Conservation (phyloP, 1,284 basidiomycete species). For the Moesziomyces antarcticus region DNA sequence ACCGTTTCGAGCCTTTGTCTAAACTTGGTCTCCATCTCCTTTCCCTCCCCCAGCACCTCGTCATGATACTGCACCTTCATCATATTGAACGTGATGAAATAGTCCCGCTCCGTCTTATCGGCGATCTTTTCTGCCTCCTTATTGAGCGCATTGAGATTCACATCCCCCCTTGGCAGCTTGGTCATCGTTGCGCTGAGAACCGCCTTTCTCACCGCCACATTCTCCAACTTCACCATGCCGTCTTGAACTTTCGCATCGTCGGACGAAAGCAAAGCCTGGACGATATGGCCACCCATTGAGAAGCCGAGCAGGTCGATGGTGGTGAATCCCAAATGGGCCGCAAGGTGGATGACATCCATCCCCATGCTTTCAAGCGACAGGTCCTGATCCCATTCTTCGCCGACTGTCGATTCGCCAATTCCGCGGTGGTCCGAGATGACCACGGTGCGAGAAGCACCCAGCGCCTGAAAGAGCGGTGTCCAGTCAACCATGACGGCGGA, state of each 20-base stretch:
- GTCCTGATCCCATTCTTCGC: conserved; percentile 48
- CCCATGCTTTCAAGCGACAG: conserved; percentile 57
- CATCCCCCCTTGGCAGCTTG: conserved; percentile 59
- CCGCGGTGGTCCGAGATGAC: conserved; percentile 63
- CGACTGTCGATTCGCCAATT: conserved; percentile 51
- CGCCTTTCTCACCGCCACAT: conserved; percentile 45
- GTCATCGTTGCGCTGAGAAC: conserved; percentile 62
- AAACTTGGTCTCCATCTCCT: conserved; percentile 14
- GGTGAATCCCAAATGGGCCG: conserved; percentile 31
- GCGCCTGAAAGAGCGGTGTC: conserved; percentile 50
- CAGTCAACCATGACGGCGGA: conserved; percentile 63
- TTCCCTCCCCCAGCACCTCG: conserved; percentile 19
- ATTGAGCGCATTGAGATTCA: conserved; percentile 27
- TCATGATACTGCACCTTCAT: conserved; percentile 59
- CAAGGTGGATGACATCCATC: conserved; percentile 52
- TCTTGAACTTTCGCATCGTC: neutral
- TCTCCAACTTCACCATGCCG: conserved; percentile 12
- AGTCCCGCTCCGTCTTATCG: conserved; percentile 34
- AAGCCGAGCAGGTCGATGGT: conserved; percentile 59
- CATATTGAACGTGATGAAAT: conserved; percentile 41
- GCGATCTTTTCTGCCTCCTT: conserved; percentile 18
- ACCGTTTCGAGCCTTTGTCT: conserved; percentile 25
- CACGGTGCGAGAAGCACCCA: conserved; percentile 42
- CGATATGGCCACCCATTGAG: conserved; percentile 64
- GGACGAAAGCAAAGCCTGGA: conserved; percentile 51